Evolutionary conservation across 2,329 filamentous ascomycete genomes (phyloP).

Genomic region (Colletotrichum zoysiae): DNA sequence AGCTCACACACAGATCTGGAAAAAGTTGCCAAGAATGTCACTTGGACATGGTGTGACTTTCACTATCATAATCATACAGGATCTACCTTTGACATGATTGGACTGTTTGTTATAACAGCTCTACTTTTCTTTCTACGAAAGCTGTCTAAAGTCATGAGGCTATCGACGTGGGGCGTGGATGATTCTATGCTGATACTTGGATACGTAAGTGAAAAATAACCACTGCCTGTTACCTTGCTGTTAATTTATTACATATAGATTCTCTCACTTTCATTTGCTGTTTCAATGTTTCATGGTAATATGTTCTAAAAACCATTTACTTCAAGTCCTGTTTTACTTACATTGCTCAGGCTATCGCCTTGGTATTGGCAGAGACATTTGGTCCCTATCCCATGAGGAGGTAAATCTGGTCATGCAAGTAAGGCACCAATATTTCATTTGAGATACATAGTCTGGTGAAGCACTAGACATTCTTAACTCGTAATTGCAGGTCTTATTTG

Average conservation of each 20-base stretch:
- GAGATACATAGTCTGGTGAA: too few species aligned
- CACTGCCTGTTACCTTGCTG: not conserved
- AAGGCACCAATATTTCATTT: not conserved
- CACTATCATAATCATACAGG: not conserved
- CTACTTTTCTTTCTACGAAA: not conserved
- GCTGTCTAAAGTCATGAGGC: not conserved
- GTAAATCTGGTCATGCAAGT: not conserved
- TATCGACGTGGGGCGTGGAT: not conserved
- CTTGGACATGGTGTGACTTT: constrained; percentile 2
- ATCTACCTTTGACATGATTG: not conserved
- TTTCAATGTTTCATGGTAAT: not conserved
- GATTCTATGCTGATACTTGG: not conserved
- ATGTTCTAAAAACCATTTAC: too few species aligned
- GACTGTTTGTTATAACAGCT: not conserved
- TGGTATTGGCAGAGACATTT: not conserved
- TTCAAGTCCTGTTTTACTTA: not conserved
- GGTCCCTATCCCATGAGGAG: not conserved
- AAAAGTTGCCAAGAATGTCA: not conserved
- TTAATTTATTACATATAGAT: not conserved
- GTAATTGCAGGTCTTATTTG: not conserved
- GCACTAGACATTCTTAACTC: not conserved
- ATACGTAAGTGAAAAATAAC: not conserved
- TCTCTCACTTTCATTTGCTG: not conserved
- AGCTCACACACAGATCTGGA: not conserved
- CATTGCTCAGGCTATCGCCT: not conserved